Evolutionary conservation across 805 yeast species (phyloP), one percentile per base, ranked within the genome.

Genomic region (Blastobotrys chiropterorum): DNA sequence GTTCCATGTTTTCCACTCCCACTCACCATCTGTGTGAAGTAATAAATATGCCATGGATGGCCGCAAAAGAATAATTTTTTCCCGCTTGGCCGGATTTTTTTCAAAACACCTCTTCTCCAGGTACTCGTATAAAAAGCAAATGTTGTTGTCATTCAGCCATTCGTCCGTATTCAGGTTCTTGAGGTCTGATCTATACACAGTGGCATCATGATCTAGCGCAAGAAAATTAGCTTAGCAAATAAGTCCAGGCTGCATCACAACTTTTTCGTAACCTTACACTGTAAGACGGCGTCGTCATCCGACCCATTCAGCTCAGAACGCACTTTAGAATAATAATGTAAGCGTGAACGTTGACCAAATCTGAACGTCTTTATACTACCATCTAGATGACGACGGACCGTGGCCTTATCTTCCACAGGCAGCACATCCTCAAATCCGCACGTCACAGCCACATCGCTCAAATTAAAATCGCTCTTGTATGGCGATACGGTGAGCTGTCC

Each of bases 81-180:
- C 57, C 3, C 62, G 59, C 5, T 65, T 52, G 6, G 61, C 40
- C 8, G 44, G 44, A 17, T 56, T 49, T 53, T 56, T 15, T 53
- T 53, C 47, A 58, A 62, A 46, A 14, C 66, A 56, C 1, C 71
- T 60, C 34, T 26, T 26, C 52, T 74, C 77, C n/a, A 80, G 62
- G 53, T 75, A 73, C 61, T 83, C 89, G 64, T 74, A 86, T 16
- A 83, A 66, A 50, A 84, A 78, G 0, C 85, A 71, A 39, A 86
- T 75, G 58, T 83, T 80, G 59, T 83, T 83, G 61, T 85, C 92
- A 59, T 82, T 83, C 30, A 86, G 68, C 92, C 94, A 86, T 61
- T 83, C 84, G 38, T 78, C 85, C 16, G 83, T 81, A 48, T 72
- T 68, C 14, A 86, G 65, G 57, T 79, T 82, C 44, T 68, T 71